Base-by-base conservation (phyloP, 2,329 filamentous ascomycete genomes). In the Calonectria henricotiae region DNA sequence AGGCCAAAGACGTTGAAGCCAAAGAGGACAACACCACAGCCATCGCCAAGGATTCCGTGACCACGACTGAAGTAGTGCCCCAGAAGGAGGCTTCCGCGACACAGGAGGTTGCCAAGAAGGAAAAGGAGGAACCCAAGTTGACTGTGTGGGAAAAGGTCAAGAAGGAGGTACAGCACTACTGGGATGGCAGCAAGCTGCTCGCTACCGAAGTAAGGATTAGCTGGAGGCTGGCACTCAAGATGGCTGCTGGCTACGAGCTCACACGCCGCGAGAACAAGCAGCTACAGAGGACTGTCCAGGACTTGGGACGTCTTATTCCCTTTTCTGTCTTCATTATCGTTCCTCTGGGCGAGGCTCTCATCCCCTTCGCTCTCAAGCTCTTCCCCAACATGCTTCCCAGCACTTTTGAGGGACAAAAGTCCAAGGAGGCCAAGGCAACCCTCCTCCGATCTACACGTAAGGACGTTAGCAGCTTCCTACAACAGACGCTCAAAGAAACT, bases 281-380 rank as follows among this genome's bases (percentile, higher is more conserved):
- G 89, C 87, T 99, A 67, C 92, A 94, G 85, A 90, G 96, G 79
- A 99, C 96, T 12, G 94, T 98, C 17, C 94, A 97, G 83, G 96
- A 99, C 85, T 88, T 99, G 55, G 95, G 91, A 39, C 95, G 96
- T 17, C 86, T 99, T 69, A 93, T 99, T 15, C 96, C 96, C 17
- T 99, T 99, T 83, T 97, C 95, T 8, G 93, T 98, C 76, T 99
- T 99, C 83, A 89, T 99, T 78, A 96, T 99, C 75, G 95, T 99
- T 44, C 96, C 96, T 1, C 97, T 99, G 75, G 96, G 95, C 69
- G 96, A 99, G 85, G 87, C 98, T 41, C 89, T 99, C 51, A 90
- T 98, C 25, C 96, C 96, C 1, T 88, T 99, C 55, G 96, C 96
- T 8, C 88, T 99, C 61, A 97, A 94, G 85, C 86, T 99, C 54